Percentiles rank a stretch among this genome's conserved stretches.
Evolutionary conservation across 2,329 filamentous ascomycete genomes (phyloP).

Genomic region (Claviceps arundinis): DNA sequence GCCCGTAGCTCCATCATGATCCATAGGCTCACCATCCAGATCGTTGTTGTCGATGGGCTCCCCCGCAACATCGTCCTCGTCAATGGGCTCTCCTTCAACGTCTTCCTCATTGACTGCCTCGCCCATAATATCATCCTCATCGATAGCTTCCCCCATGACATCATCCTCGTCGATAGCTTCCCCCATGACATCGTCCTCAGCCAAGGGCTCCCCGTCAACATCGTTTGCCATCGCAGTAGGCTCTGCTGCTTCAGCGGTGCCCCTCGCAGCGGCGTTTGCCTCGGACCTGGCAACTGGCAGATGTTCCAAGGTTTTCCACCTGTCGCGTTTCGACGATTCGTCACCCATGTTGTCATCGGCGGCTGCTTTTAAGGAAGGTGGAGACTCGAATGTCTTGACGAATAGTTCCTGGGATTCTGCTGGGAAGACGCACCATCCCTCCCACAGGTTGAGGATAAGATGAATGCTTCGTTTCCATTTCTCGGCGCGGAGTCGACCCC

Average conservation of each 20-base stretch:
- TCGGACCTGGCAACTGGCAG: conserved; percentile 4
- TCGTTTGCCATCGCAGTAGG: conserved; percentile 22
- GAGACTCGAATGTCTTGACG: conserved; percentile 55
- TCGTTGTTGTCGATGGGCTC: conserved; percentile 31
- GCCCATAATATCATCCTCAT: conserved; percentile 27
- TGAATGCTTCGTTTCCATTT: conserved; percentile 72
- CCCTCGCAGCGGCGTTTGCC: conserved; percentile 4
- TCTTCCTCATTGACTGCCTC: conserved; percentile 20
- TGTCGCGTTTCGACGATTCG: conserved; percentile 22
- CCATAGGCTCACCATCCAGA: conserved; percentile 27
- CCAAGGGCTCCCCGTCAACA: conserved; percentile 23
- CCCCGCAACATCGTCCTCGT: conserved; percentile 23
- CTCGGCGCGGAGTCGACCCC: conserved; percentile 71
- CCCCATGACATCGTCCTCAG: conserved; percentile 31
- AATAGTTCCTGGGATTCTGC: conserved; percentile 61
- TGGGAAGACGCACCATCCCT: conserved; percentile 60
- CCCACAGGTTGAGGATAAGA: conserved; percentile 57
- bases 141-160: conserved; percentile 32
- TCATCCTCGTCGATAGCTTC: conserved; percentile 34
- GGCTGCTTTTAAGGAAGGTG: conserved; percentile 31
- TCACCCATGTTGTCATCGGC: conserved; percentile 13
- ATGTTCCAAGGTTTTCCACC: conserved; percentile 39
- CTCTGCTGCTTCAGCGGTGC: conserved; percentile 1
- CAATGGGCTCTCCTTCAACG: too few relatives aligned
- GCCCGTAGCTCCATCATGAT: conserved; percentile 26